Base-by-base conservation (phyloP, 805 yeast species). In the Barnettozyma sp. region DNA sequence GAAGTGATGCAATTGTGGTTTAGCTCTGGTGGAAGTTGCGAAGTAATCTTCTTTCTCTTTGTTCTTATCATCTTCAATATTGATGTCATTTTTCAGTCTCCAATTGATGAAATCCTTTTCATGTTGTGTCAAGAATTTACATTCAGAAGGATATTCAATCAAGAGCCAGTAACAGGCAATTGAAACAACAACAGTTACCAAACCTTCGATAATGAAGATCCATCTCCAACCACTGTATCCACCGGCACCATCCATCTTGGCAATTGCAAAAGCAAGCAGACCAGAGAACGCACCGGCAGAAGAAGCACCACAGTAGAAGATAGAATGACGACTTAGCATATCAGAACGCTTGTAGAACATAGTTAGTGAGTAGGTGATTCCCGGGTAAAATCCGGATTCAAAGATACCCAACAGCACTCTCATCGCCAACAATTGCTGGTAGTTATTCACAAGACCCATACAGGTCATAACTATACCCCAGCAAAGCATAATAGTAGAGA, bases 221-320 rank as follows among this genome's bases (percentile, higher is more conserved):
- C 62, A 56, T 46, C 65, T 58, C 73, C 74, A 69, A 4, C 70
- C 43, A 58, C 63, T 48, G 56, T 65, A 45, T 1, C 59, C 57
- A 6, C 59, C 60, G 13, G 35, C 62, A 52, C 55, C 49, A 33
- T 50, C 49, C 45, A 60, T 45, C 21, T 50, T 51, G n/a, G 55
- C 51, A 36, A 61, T 59, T 6, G 58, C 65, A 43, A 53, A 63
- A 2, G 71, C 64, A 55, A 74, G 44, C 52, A 60, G 42, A 50
- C 63, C 51, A 65, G 71, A 52, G 57, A 56, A 58, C 4, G 67
- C 66, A 31, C 78, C 75, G 16, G 76, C 66, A 32, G 49, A 51
- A 33, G 67, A 56, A 7, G 59, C 65, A 17, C 64, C 65, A 15
- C 59, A 46, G 35, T 59, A 62, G 41, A 64, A 65, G 29, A 63